These are phyloP conservation scores for Stagonosporopsis rhizophila DNA, from an alignment of 2,329 filamentous ascomycete species.

Conservation along the genomic window DNA sequence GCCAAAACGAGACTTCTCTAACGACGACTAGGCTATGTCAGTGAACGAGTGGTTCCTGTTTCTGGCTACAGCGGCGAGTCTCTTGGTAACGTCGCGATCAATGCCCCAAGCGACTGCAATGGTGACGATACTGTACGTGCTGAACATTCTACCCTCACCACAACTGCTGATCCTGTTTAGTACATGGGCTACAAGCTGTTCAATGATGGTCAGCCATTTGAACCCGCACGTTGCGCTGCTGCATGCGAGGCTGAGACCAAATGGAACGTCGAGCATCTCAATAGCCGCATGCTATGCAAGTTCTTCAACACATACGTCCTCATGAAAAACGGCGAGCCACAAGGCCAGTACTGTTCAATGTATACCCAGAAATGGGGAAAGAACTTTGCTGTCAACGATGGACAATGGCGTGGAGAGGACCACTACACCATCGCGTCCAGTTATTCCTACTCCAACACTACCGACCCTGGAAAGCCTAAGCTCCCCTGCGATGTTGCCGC, in stretches of 20 bases:
- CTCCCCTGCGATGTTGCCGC: background rate
- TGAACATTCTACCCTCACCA: background rate
- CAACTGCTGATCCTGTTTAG: background rate
- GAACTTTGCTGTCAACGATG: background rate
- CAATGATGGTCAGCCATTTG: background rate
- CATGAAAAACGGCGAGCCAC: background rate
- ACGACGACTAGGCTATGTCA: background rate
- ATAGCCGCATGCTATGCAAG: background rate
- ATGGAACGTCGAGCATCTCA: background rate
- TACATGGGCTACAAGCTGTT: background rate
- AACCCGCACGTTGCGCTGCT: background rate
- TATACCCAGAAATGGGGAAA: background rate
- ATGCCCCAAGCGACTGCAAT: conserved; percentile 1
- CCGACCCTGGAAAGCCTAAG: background rate
- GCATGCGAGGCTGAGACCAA: background rate
- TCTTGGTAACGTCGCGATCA: background rate
- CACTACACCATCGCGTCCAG: background rate
- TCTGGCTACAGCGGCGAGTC: background rate
- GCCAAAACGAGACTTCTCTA: background rate
- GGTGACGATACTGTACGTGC: background rate
- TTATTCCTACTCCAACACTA: background rate
- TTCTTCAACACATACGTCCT: conserved; percentile 11
- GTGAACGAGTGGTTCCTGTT: background rate
- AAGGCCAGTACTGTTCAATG: conserved; percentile 3
- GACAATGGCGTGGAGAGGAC: background rate